A percentile compares a stretch with the other conserved stretches of the same genome.
These are phyloP conservation scores for Vitis hybrid DNA, from an alignment of 177 flowering plant species.

Conservation along the genomic window DNA sequence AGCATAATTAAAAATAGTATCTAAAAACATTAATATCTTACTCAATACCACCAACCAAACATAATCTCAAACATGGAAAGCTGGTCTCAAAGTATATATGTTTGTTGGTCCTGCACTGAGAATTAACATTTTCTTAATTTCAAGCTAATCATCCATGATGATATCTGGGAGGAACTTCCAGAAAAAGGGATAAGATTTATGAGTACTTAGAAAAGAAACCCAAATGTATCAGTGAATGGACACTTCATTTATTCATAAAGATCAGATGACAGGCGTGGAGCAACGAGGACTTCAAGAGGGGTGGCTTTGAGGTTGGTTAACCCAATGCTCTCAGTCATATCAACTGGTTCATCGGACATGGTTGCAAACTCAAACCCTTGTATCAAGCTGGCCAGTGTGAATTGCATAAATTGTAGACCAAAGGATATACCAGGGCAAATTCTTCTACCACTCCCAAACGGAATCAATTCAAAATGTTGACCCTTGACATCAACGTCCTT, in stretches of 20 bases:
- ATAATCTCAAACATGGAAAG: no score
- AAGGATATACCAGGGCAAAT: conserved; percentile 22
- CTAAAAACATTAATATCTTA: no score
- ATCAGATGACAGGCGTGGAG: conserved; percentile 14
- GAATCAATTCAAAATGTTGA: conserved; percentile 21
- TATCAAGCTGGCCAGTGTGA: conserved; percentile 15
- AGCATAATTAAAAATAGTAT: no score
- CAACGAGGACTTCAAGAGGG: conserved; percentile 24
- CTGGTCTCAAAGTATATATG: no score
- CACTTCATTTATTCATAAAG: neutral
- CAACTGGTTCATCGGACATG: conserved; percentile 15
- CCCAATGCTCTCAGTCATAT: conserved; percentile 24
- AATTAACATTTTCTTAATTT: no score
- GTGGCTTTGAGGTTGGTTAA: conserved; percentile 17
- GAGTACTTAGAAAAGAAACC: neutral
- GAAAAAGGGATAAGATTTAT: no score
- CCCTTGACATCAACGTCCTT: conserved; percentile 23
- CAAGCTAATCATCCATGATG: no score
- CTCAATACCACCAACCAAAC: no score
- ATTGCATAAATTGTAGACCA: conserved; percentile 16
- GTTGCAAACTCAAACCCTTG: conserved; percentile 27
- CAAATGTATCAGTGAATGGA: neutral
- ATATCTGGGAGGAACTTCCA: no score
- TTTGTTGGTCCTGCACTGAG: no score
- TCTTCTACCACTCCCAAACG: conserved; percentile 29